These are phyloP conservation scores for Sarcocystis neurona DNA, from an alignment of 169 alveolate species.

Conservation along the genomic window DNA sequence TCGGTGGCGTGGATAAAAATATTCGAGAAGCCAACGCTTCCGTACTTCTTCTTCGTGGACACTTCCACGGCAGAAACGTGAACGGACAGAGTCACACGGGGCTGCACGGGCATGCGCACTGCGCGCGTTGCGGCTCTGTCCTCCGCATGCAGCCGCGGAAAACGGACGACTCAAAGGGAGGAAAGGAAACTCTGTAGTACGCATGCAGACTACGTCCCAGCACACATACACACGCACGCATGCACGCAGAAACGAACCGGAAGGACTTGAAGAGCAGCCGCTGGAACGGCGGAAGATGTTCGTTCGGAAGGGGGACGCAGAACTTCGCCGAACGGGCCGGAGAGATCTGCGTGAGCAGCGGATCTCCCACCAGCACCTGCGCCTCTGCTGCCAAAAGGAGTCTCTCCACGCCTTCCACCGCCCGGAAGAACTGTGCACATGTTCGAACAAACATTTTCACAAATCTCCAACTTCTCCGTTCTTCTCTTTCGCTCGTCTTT, in stretches of 20 bases:
- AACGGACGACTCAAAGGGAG: background rate
- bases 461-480: no score
- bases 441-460: no score
- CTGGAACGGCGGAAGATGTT: background rate
- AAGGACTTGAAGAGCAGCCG: background rate
- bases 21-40: no score
- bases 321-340: slow-evolving; percentile 32
- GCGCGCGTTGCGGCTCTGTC: no score
- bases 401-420: slow-evolving; percentile 11
- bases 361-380: background rate
- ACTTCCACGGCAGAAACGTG: no score
- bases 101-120: no score
- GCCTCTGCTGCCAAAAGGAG: background rate
- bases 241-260: slow-evolving; percentile 1
- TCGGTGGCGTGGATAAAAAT: no score
- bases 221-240: no score
- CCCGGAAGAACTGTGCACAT: background rate
- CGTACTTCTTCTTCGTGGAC: no score
- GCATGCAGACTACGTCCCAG: no score
- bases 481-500: no score
- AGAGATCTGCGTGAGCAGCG: background rate
- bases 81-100: no score
- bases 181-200: background rate
- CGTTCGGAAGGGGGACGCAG: slow-evolving; percentile 14
- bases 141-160: background rate